phyloP scores from a whole-genome alignment of 495 filamentous ascomycete genomes.

The Penicillium argentinense region DNA sequence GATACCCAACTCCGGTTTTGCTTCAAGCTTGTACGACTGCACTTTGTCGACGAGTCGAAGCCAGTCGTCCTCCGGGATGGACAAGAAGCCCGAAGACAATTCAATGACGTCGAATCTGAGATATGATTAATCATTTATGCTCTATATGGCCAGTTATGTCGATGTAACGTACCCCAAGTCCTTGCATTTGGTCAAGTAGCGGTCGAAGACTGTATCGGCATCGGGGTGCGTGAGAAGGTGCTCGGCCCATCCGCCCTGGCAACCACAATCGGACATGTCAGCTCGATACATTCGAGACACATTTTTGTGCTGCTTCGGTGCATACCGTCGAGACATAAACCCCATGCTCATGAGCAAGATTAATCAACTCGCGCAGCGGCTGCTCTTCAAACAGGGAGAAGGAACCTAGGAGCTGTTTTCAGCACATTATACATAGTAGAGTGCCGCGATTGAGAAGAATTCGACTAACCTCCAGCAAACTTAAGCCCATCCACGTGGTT shows the following conservation, averaged over 20 bases:
- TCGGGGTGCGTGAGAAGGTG: slow-evolving; percentile 53
- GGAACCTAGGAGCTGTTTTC: slow-evolving; percentile 32
- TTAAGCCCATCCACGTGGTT: slow-evolving; percentile 57
- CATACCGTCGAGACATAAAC: slow-evolving; percentile 56
- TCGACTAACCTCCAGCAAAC: slow-evolving; percentile 50
- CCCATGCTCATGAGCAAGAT: slow-evolving; percentile 51
- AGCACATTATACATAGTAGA: background rate
- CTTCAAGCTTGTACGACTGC: slow-evolving; percentile 47
- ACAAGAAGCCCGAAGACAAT: slow-evolving; percentile 54
- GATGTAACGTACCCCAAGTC: slow-evolving; percentile 38
- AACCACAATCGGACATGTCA: background rate
- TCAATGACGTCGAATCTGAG: slow-evolving; percentile 56
- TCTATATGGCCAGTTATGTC: background rate
- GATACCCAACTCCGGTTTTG: slow-evolving; percentile 62
- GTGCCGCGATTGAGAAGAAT: background rate
- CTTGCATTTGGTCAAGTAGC: slow-evolving; percentile 53
- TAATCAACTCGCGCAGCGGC: slow-evolving; percentile 48
- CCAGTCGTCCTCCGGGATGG: slow-evolving; percentile 56
- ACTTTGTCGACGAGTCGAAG: slow-evolving; percentile 56
- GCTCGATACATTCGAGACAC: background rate
- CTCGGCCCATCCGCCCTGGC: slow-evolving; percentile 55
- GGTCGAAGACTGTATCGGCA: slow-evolving; percentile 44
- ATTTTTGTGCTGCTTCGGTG: background rate
- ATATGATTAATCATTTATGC: background rate
- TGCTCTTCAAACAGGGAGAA: slow-evolving; percentile 54